These are phyloP conservation scores for Amanita polypyramis DNA, from an alignment of 768 basidiomycete genomes.

Conservation along the genomic window DNA sequence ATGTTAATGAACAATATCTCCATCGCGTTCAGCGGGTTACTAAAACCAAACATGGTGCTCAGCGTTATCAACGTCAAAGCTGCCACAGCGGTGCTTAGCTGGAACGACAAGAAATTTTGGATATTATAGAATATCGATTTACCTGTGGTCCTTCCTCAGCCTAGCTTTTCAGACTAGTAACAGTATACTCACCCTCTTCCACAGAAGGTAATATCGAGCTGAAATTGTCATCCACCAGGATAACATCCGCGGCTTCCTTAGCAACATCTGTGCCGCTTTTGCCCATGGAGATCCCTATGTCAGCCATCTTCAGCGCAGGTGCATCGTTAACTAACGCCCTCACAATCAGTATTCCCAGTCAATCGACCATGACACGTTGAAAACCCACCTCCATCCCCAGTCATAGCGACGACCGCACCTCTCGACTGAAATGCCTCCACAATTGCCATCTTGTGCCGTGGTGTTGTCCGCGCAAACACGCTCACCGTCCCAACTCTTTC, in stretches of 20 bases:
- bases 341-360: background rate
- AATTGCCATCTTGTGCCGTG: conserved; percentile 96
- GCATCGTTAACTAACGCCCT: conserved; percentile 73
- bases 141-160: conserved; percentile 29
- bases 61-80: conserved; percentile 92
- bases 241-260: conserved; percentile 95
- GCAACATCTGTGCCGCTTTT: conserved; percentile 98
- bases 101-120: conserved; percentile 95
- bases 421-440: conserved; percentile 87
- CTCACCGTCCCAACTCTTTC: conserved; percentile 75
- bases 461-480: conserved; percentile 93
- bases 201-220: conserved; percentile 89
- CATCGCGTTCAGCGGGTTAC: conserved; percentile 95
- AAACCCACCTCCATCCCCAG: conserved; percentile 81
- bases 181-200: conserved; percentile 58
- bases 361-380: conserved; percentile 2
- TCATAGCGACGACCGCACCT: conserved; percentile 93
- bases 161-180: conserved; percentile 1
- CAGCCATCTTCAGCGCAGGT: conserved; percentile 94
- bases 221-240: conserved; percentile 96
- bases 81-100: conserved; percentile 94
- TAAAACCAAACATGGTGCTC: conserved; percentile 81
- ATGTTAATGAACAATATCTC: conserved; percentile 99
- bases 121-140: conserved; percentile 99
- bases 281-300: conserved; percentile 97